Evolutionary conservation across 139 green algal genomes (phyloP).

Genomic region (Picochlorum sp.): DNA sequence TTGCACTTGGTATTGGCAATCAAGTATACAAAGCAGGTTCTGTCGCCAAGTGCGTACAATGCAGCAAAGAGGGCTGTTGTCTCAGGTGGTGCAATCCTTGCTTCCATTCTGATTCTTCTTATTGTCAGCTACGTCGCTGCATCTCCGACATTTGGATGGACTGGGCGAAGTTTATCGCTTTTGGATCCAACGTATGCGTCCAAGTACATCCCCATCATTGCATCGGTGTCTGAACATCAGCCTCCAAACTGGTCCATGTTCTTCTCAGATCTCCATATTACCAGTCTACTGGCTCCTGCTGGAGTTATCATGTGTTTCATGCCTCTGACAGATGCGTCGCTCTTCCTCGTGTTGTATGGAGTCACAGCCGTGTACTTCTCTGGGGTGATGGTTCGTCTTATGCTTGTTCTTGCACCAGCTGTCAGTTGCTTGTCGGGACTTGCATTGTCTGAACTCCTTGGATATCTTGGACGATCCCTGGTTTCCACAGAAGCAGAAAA

Average conservation of each 20-base stretch:
- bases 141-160: slow-evolving; percentile 92
- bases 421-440: slow-evolving; percentile 85
- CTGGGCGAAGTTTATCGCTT: slow-evolving; percentile 75
- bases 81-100: slow-evolving; percentile 17
- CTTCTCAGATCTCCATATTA: slow-evolving; percentile 69
- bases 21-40: slow-evolving; percentile 41
- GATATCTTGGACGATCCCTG: slow-evolving; percentile 12
- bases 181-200: slow-evolving; percentile 93
- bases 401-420: slow-evolving; percentile 93
- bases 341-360: slow-evolving; percentile 94
- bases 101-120: slow-evolving; percentile 34
- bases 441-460: slow-evolving; percentile 56
- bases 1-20: slow-evolving; percentile 70
- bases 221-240: slow-evolving; percentile 85
- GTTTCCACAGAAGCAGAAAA: neutral
- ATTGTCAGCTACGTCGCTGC: slow-evolving; percentile 68
- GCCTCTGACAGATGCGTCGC: slow-evolving; percentile 64
- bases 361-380: slow-evolving; percentile 92
- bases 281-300: slow-evolving; percentile 45
- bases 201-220: slow-evolving; percentile 97
- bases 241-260: slow-evolving; percentile 83
- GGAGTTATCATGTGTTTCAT: slow-evolving; percentile 75
- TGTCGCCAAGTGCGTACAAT: slow-evolving; percentile 44
- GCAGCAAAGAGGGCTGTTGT: slow-evolving; percentile 52
- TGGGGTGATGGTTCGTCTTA: slow-evolving; percentile 81